Conservation (phyloP, 495 filamentous ascomycete species). For the Penicillium argentinense region DNA sequence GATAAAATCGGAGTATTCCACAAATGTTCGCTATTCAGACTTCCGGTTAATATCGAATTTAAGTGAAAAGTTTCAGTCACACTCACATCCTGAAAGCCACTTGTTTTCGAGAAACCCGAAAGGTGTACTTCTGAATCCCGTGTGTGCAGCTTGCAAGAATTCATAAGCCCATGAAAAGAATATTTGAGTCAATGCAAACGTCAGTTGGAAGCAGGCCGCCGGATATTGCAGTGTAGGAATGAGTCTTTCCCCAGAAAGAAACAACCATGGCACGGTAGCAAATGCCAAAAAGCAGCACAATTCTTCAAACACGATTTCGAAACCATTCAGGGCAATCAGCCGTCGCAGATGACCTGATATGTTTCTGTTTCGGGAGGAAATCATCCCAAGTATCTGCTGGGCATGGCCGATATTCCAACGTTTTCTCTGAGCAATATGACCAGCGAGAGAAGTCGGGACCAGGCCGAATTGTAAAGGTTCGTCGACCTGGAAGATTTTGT, state of each 20-base stretch:
- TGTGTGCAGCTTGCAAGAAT: conserved; percentile 20
- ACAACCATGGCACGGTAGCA: conserved; percentile 21
- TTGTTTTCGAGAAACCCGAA: conserved; percentile 38
- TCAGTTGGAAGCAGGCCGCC: conserved; percentile 15
- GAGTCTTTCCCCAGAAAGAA: conserved; percentile 12
- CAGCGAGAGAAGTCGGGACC: conserved; percentile 47
- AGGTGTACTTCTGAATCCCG: conserved; percentile 13
- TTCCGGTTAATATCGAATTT: neutral
- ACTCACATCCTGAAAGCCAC: conserved; percentile 34
- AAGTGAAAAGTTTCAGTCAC: neutral
- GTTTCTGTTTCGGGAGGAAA: conserved; percentile 6
- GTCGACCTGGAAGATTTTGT: conserved; percentile 45
- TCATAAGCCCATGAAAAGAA: conserved; percentile 28
- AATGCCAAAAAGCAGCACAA: conserved; percentile 20
- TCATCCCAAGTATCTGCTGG: conserved; percentile 29
- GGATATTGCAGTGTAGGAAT: conserved; percentile 13
- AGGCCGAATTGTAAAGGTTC: conserved; percentile 53
- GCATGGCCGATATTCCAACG: conserved; percentile 45
- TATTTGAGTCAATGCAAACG: conserved; percentile 16
- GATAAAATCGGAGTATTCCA: conserved; percentile 28
- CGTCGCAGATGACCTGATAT: conserved; percentile 20
- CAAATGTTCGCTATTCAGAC: conserved; percentile 25
- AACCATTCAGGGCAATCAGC: conserved; percentile 28
- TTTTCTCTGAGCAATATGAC: conserved; percentile 51
- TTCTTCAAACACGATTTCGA: conserved; percentile 24